Conservation (phyloP, 2,329 filamentous ascomycete species). For the Penicillium thymicola region DNA sequence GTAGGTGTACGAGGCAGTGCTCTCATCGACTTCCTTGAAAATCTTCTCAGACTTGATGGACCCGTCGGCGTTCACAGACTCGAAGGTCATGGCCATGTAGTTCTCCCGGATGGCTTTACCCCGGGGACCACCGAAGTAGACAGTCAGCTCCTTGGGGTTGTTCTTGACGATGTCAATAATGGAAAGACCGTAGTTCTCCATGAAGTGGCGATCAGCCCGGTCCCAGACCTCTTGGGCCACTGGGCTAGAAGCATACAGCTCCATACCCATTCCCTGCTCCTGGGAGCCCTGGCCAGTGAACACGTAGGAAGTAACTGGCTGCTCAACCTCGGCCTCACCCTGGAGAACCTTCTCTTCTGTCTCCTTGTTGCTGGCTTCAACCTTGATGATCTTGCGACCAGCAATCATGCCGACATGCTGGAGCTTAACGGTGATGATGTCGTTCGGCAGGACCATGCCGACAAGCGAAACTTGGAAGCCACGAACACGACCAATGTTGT, state of each 20-base stretch:
- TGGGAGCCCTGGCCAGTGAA: conserved; percentile 98
- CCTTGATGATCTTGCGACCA: conserved; percentile 98
- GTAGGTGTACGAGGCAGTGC: conserved; percentile 94
- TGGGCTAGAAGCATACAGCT: conserved; percentile 86
- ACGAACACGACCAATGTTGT: conserved; percentile 93
- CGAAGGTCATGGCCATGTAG: conserved; percentile 99
- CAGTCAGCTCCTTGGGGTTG: conserved; percentile 97
- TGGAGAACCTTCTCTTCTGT: conserved; percentile 94
- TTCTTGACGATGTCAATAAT: conserved; percentile 99
- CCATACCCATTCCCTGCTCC: conserved; percentile 99
- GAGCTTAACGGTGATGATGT: conserved; percentile 89
- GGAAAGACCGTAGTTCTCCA: conserved; percentile 97
- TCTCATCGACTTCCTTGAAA: conserved; percentile 95
- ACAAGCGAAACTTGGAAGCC: conserved; percentile 96
- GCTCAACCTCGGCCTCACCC: conserved; percentile 95
- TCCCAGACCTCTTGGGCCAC: conserved; percentile 99
- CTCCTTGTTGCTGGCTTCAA: conserved; percentile 92
- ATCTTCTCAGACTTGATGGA: conserved; percentile 98
- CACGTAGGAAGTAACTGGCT: conserved; percentile 93
- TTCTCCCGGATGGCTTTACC: conserved; percentile 98
- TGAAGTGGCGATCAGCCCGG: conserved; percentile 92
- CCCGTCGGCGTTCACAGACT: conserved; percentile 90
- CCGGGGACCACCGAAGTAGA: conserved; percentile 94
- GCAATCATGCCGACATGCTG: conserved; percentile 97
- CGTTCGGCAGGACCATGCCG: conserved; percentile 98